phyloP scores from a whole-genome alignment of 2,329 filamentous ascomycete species.

The Hymenoscyphus albidus region DNA sequence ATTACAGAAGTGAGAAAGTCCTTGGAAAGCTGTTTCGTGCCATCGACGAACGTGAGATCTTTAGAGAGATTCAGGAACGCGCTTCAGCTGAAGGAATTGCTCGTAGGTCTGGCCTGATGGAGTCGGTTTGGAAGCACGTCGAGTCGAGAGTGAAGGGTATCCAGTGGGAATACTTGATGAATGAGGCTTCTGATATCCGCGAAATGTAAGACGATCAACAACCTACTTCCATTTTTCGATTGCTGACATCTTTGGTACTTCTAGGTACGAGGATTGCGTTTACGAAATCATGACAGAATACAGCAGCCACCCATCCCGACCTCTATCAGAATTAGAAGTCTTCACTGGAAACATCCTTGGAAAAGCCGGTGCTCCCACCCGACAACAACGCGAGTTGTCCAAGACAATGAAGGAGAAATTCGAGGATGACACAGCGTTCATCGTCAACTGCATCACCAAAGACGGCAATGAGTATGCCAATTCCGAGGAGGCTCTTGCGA shows the following conservation, averaged over 20 bases:
- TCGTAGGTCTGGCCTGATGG: slow-evolving; percentile 23
- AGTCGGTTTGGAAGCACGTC: slow-evolving; percentile 40
- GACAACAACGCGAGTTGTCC: slow-evolving; percentile 40
- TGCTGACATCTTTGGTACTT: not conserved
- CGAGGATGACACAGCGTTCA: slow-evolving; percentile 37
- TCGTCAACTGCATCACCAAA: slow-evolving; percentile 42
- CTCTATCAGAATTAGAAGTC: slow-evolving; percentile 49
- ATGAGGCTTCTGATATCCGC: slow-evolving; percentile 40
- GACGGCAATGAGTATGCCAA: slow-evolving; percentile 34
- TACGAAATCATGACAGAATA: slow-evolving; percentile 44
- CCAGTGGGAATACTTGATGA: slow-evolving; percentile 39
- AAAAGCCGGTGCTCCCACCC: slow-evolving; percentile 40
- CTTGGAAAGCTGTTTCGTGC: slow-evolving; percentile 68
- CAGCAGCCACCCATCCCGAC: slow-evolving; percentile 39
- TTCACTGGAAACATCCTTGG: slow-evolving; percentile 56
- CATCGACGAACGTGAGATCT: slow-evolving; percentile 69
- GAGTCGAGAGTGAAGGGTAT: slow-evolving; percentile 33
- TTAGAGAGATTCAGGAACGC: slow-evolving; percentile 30
- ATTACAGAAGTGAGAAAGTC: slow-evolving; percentile 65
- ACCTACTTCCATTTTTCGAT: not conserved
- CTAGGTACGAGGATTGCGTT: slow-evolving; percentile 51
- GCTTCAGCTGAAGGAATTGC: slow-evolving; percentile 12
- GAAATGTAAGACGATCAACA: slow-evolving; percentile 40
- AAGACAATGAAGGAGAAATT: slow-evolving; percentile 42
- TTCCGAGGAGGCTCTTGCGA: slow-evolving; percentile 8